Base-by-base conservation (phyloP, 78 protist species). In the Guillardia theta region DNA sequence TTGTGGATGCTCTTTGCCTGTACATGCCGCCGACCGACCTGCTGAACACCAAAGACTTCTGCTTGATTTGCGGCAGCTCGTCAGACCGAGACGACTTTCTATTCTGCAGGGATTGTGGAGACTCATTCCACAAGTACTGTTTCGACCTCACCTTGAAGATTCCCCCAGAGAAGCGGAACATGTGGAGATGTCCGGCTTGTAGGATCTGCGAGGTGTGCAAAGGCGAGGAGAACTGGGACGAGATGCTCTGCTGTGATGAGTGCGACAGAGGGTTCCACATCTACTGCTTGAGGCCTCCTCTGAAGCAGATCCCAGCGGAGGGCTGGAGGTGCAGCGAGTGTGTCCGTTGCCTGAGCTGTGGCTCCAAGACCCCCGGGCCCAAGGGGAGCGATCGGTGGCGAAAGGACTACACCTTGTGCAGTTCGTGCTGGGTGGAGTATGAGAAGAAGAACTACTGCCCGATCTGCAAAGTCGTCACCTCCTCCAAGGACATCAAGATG, bases 181-280 rank as follows among this genome's bases (percentile, higher is more conserved):
- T 43, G 90, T 78, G 90, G 90, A 45, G 90, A 45, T 78, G 90
- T 8, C 90, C 90, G 45, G 39, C 90, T 44, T 95, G 97, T 87
- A 88, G 94, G 88, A 50, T 92, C n/a, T 95, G 97, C 76, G 95
- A 95, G 87, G 8, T 48, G n/a, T 95, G 97, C 92, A 19, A 92
- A 4, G 95, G 95, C 33, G n/a, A 48, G 24, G 94, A 22, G 8
- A 43, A 90, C 64, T 95, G 94, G 48, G 95, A 92, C 33, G 80
- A 94, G 27, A 93, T 95, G 95, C 43, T 94, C 50, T 54, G 92
- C 50, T 95, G 97, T 62, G 96, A 95, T 48, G 94, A 90, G 53
- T 95, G 97, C 48, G 97, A 95, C 76, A 64, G 88, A 46, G 95
- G 96, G 37, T 95, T 44, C 53, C 97, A 95, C 64, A 94, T 94